phyloP scores from a whole-genome alignment of 192 early-diverging fungal species.

The Mortierella alpina region DNA sequence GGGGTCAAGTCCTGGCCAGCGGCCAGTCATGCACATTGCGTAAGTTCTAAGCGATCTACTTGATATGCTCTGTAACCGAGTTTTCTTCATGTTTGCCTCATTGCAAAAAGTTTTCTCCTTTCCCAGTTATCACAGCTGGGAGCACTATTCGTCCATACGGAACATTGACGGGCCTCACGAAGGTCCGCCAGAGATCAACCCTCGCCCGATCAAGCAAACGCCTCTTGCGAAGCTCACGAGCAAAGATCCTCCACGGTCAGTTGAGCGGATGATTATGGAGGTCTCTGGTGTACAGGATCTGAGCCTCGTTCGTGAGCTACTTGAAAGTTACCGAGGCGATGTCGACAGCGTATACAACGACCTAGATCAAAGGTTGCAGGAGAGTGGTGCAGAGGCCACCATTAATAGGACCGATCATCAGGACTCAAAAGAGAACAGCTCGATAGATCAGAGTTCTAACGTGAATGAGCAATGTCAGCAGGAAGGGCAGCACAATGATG shows the following conservation, averaged over 20 bases:
- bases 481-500: not conserved
- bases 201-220: not conserved
- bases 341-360: conserved; percentile 65
- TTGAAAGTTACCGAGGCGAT: conserved; percentile 59
- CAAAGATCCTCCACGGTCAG: conserved; percentile 38
- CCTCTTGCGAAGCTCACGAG: conserved; percentile 37
- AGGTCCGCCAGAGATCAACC: conserved; percentile 71
- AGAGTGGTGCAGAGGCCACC: not conserved
- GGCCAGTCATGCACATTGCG: conserved; percentile 72
- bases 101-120: not conserved
- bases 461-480: not conserved
- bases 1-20: conserved; percentile 39
- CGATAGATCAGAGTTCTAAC: not conserved
- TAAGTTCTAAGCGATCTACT: conserved; percentile 24
- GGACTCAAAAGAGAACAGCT: not conserved
- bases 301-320: conserved; percentile 58
- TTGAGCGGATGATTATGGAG: conserved; percentile 69
- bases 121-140: conserved; percentile 75
- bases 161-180: conserved; percentile 71
- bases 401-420: not conserved
- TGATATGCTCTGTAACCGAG: not conserved
- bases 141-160: conserved; percentile 81
- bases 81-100: not conserved
- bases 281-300: conserved; percentile 64
- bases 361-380: conserved; percentile 42